A percentile compares a stretch with the other conserved stretches of the same genome.
These are phyloP conservation scores for Beauveria brongniartii DNA, from an alignment of 2,329 filamentous ascomycete genomes.

Conservation along the genomic window DNA sequence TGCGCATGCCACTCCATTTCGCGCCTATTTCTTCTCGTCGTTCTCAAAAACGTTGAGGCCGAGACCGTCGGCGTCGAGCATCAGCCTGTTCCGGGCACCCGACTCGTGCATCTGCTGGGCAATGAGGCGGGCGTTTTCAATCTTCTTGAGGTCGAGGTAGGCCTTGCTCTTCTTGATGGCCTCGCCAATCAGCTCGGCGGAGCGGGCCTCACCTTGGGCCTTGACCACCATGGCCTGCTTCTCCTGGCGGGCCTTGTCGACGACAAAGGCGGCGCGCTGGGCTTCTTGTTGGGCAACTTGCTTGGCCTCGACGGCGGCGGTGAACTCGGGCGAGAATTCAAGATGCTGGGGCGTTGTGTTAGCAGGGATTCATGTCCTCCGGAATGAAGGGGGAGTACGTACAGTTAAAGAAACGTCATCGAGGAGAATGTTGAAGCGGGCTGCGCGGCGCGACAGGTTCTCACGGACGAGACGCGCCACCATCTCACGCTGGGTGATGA, in stretches of 20 bases:
- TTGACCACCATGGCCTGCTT: slow-evolving; percentile 98
- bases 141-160: slow-evolving; percentile 95
- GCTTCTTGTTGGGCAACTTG: slow-evolving; percentile 84
- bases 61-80: slow-evolving; percentile 83
- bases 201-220: slow-evolving; percentile 97
- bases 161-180: slow-evolving; percentile 99
- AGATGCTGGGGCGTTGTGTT: slow-evolving; percentile 44
- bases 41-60: slow-evolving; percentile 75
- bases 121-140: slow-evolving; percentile 89
- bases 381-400: slow-evolving; percentile 26
- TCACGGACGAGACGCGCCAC: slow-evolving; percentile 87
- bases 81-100: slow-evolving; percentile 84
- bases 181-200: slow-evolving; percentile 94
- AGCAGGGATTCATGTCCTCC: slow-evolving; percentile 13
- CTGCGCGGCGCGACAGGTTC: slow-evolving; percentile 82
- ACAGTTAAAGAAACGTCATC: slow-evolving; percentile 97
- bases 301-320: slow-evolving; percentile 64
- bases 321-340: slow-evolving; percentile 67
- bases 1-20: background rate
- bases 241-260: slow-evolving; percentile 98
- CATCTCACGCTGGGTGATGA: slow-evolving; percentile 98
- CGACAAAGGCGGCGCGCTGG: slow-evolving; percentile 91
- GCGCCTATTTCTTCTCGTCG: slow-evolving; percentile 38
- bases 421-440: slow-evolving; percentile 92
- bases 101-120: slow-evolving; percentile 80